phyloP scores from a whole-genome alignment of 2,329 filamentous ascomycete genomes.

The Aspergillus novoparasiticus region DNA sequence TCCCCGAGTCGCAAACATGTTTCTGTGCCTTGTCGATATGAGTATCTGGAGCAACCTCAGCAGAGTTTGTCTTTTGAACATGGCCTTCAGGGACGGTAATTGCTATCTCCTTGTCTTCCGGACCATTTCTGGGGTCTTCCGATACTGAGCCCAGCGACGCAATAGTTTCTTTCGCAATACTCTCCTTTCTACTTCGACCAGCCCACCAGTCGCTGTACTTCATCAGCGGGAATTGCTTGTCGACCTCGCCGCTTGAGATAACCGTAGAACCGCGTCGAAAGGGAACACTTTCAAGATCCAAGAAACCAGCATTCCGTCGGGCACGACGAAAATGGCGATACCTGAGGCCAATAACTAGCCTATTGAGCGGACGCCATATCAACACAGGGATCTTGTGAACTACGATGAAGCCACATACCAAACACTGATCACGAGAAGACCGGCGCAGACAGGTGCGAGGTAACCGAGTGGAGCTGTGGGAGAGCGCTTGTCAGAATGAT shows the following conservation, averaged over 20 bases:
- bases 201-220: conserved; percentile 18
- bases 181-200: not conserved
- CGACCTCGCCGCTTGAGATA: conserved; percentile 14
- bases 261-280: conserved; percentile 7
- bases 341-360: conserved; percentile 17
- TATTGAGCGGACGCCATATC: not conserved
- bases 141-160: not conserved
- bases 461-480: conserved; percentile 19
- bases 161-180: not conserved
- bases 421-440: conserved; percentile 19
- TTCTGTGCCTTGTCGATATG: not conserved
- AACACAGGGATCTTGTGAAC: not conserved
- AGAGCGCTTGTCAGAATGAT: conserved; percentile 11
- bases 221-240: conserved; percentile 17
- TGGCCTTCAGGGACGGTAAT: not conserved
- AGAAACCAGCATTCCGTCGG: not conserved
- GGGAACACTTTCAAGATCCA: conserved; percentile 17
- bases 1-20: not conserved
- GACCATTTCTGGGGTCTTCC: not conserved
- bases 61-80: not conserved
- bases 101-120: not conserved
- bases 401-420: conserved; percentile 15
- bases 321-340: conserved; percentile 9
- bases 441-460: conserved; percentile 20
- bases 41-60: not conserved